Percentiles rank a stretch among this genome's conserved stretches.
Conservation (phyloP, 768 basidiomycete genomes). For the Suillus tomentosus region DNA sequence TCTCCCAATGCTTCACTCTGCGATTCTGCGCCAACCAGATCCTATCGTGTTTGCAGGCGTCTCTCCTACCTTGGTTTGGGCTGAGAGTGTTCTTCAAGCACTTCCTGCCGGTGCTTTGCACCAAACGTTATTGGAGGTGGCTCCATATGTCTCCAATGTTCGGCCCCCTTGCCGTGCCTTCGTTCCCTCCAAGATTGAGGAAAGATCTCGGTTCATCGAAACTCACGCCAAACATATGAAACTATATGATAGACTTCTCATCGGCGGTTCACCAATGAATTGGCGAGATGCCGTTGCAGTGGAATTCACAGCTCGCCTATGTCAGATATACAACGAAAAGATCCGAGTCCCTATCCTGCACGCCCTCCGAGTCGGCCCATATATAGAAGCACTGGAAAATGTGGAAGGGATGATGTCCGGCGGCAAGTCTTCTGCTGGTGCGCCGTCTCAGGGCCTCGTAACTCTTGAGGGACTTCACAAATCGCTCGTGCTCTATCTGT, state of each 20-base stretch:
- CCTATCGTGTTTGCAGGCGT: conserved; percentile 58
- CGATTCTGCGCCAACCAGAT: conserved; percentile 53
- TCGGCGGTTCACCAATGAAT: conserved; percentile 55
- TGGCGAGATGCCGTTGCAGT: conserved; percentile 44
- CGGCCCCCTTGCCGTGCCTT: conserved; percentile 46
- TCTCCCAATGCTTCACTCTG: conserved; percentile 56
- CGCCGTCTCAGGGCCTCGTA: conserved; percentile 19
- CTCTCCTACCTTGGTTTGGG: conserved; percentile 28
- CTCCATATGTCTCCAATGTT: conserved; percentile 47
- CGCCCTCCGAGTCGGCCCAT: conserved; percentile 24
- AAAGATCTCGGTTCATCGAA: conserved; percentile 48
- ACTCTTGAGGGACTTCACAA: conserved; percentile 80
- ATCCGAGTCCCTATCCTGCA: conserved; percentile 26
- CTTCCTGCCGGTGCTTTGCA: conserved; percentile 48
- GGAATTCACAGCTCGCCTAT: conserved; percentile 2
- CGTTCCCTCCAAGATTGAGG: conserved; percentile 23
- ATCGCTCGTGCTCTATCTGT: conserved; percentile 75
- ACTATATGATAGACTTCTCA: conserved; percentile 44
- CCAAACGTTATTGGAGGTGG: conserved; percentile 48
- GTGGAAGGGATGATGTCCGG: conserved; percentile 29
- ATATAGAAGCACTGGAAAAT: conserved; percentile 21
- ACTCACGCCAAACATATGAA: conserved; percentile 37
- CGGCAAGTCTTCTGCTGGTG: conserved; percentile 8
- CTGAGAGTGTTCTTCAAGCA: conserved; percentile 33
- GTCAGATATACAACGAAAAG: conserved; percentile 37